These are phyloP conservation scores for Candida peoriensis DNA, from an alignment of 805 yeast genomes.

Conservation along the genomic window DNA sequence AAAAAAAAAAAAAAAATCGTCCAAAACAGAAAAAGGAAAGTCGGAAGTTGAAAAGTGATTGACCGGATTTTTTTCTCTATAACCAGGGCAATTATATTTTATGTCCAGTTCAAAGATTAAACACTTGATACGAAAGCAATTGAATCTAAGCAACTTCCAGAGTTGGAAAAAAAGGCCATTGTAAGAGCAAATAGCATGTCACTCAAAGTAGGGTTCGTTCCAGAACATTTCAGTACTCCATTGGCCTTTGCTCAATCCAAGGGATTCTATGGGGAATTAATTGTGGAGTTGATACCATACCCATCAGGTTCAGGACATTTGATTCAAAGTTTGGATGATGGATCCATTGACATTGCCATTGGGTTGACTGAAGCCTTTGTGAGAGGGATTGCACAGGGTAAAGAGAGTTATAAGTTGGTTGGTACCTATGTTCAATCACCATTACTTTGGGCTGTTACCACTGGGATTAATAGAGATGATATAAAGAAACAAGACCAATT, in stretches of 20 bases:
- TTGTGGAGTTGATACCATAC: conserved; percentile 59
- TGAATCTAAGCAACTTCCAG: too few relatives aligned
- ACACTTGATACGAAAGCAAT: too few relatives aligned
- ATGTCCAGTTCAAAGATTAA: too few relatives aligned
- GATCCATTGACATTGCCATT: conserved; percentile 71
- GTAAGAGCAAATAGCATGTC: too few relatives aligned
- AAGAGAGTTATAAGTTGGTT: conserved; percentile 49
- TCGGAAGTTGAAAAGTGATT: too few relatives aligned
- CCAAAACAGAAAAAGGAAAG: too few relatives aligned
- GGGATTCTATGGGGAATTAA: conserved; percentile 48
- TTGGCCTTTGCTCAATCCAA: conserved; percentile 62
- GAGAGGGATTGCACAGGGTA: conserved; percentile 62
- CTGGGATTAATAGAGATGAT: conserved; percentile 61
- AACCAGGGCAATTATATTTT: too few relatives aligned
- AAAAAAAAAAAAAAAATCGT: too few relatives aligned
- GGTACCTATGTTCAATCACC: conserved; percentile 88
- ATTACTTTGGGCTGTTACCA: conserved; percentile 84
- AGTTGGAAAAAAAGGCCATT: too few relatives aligned
- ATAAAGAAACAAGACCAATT: conserved; percentile 47
- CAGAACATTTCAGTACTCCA: conserved; percentile 92
- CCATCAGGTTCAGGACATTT: conserved; percentile 88
- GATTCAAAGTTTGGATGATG: conserved; percentile 61
- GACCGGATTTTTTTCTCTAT: too few relatives aligned
- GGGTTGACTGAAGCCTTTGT: conserved; percentile 92
- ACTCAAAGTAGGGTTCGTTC: conserved; percentile 75